These are phyloP conservation scores for Podospora pseudocomata DNA, from an alignment of 495 filamentous ascomycete genomes.

Conservation along the genomic window DNA sequence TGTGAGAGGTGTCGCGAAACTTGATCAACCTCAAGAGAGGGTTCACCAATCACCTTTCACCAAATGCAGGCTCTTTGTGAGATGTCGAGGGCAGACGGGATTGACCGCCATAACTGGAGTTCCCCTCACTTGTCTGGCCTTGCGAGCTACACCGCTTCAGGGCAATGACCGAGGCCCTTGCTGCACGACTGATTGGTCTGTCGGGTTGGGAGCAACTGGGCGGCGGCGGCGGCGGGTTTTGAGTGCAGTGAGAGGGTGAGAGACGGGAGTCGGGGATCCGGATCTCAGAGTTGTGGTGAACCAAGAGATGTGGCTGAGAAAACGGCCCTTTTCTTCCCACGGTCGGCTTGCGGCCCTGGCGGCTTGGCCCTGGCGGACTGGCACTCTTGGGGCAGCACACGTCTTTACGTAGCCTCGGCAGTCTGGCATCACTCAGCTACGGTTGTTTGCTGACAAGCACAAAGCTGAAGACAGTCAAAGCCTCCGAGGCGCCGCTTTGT, in stretches of 20 bases:
- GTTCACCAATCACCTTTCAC: background rate
- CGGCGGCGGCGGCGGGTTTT: too few relatives aligned
- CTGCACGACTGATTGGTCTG: constrained; percentile 16
- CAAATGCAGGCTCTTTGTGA: background rate
- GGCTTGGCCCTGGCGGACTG: constrained; percentile 10
- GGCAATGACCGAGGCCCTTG: constrained; percentile 1
- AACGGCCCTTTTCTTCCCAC: constrained; percentile 23
- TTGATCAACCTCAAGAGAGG: background rate
- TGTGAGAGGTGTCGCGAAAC: background rate
- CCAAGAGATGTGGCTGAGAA: constrained; percentile 23
- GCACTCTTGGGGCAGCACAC: background rate
- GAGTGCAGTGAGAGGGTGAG: too few relatives aligned
- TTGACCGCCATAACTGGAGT: constrained; percentile 12
- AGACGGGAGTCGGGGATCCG: background rate
- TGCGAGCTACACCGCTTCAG: constrained; percentile 10
- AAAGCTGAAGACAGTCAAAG: background rate
- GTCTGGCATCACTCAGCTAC: background rate
- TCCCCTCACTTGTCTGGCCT: background rate
- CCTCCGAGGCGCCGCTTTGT: background rate
- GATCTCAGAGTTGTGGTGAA: constrained; percentile 4
- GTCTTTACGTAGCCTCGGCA: constrained; percentile 1
- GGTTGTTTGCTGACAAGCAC: background rate
- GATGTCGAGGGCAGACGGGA: constrained; percentile 8
- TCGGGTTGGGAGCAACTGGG: too few relatives aligned
- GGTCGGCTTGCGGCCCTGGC: constrained; percentile 15